Evolutionary conservation across 805 yeast genomes (phyloP).

Genomic region (Saturnispora quitensis): DNA sequence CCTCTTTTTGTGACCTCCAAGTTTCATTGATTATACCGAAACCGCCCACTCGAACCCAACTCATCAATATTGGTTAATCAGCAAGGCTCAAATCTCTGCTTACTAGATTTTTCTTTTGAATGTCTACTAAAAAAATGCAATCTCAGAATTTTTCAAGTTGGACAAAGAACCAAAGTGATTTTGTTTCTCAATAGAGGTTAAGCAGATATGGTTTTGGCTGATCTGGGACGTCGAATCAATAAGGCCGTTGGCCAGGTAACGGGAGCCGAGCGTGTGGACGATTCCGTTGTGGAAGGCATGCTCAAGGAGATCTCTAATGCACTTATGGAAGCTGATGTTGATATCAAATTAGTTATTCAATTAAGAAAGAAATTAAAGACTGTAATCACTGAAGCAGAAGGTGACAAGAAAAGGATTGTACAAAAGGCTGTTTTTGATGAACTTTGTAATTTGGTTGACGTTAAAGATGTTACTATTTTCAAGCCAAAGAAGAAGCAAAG

Average conservation of each 20-base stretch:
- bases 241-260: constrained; percentile 61
- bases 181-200: background rate
- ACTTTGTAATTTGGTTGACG: constrained; percentile 77
- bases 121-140: background rate
- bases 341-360: constrained; percentile 70
- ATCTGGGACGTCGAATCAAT: constrained; percentile 68
- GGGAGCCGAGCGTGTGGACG: constrained; percentile 46
- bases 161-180: background rate
- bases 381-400: constrained; percentile 47
- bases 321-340: constrained; percentile 87
- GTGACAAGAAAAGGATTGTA: constrained; percentile 67
- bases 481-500: constrained; percentile 79
- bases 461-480: constrained; percentile 36
- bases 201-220: constrained; percentile 66
- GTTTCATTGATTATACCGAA: constrained; percentile 20
- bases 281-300: constrained; percentile 54
- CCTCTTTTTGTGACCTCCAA: constrained; percentile 15
- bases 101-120: background rate
- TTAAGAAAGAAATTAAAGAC: constrained; percentile 63
- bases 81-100: background rate
- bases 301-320: constrained; percentile 88
- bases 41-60: constrained; percentile 4
- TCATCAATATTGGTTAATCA: background rate
- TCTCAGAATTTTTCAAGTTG: background rate
- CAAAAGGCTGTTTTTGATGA: constrained; percentile 95